Conservation (phyloP, 129 eudicot genomes). For the Artemisia argyi region DNA sequence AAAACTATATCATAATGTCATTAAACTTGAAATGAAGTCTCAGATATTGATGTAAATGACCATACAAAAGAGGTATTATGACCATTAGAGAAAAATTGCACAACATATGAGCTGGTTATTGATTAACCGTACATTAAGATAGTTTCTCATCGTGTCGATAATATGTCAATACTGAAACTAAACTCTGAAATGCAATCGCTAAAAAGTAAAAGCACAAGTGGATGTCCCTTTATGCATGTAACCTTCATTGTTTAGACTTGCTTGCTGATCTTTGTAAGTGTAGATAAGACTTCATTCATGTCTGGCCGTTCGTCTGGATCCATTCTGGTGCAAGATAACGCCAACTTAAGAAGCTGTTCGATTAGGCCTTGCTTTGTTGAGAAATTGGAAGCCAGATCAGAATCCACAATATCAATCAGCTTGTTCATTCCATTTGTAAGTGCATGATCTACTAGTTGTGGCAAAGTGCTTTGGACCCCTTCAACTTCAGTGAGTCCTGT, state of each 20-base stretch:
- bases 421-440: slow-evolving; percentile 40
- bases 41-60: too few species aligned
- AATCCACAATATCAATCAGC: slow-evolving; percentile 50
- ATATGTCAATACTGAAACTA: too few species aligned
- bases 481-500: slow-evolving; percentile 60
- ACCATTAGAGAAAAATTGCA: too few species aligned
- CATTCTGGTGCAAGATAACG: slow-evolving; percentile 59
- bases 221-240: neutral
- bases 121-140: too few species aligned
- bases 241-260: slow-evolving; percentile 16
- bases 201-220: too few species aligned
- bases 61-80: too few species aligned
- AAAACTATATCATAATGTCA: too few species aligned
- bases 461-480: slow-evolving; percentile 64
- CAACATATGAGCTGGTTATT: too few species aligned
- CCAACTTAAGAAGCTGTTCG: slow-evolving; percentile 63
- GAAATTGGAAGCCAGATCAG: slow-evolving; percentile 44
- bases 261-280: slow-evolving; percentile 58
- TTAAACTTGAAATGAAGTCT: too few species aligned
- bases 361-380: slow-evolving; percentile 43
- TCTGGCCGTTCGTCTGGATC: slow-evolving; percentile 78
- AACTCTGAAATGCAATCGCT: too few species aligned
- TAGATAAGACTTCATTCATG: slow-evolving; percentile 61
- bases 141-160: too few species aligned
- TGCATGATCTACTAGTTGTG: slow-evolving; percentile 50